phyloP scores from a whole-genome alignment of 2,329 filamentous ascomycete genomes.

The Passalora sequoiae region DNA sequence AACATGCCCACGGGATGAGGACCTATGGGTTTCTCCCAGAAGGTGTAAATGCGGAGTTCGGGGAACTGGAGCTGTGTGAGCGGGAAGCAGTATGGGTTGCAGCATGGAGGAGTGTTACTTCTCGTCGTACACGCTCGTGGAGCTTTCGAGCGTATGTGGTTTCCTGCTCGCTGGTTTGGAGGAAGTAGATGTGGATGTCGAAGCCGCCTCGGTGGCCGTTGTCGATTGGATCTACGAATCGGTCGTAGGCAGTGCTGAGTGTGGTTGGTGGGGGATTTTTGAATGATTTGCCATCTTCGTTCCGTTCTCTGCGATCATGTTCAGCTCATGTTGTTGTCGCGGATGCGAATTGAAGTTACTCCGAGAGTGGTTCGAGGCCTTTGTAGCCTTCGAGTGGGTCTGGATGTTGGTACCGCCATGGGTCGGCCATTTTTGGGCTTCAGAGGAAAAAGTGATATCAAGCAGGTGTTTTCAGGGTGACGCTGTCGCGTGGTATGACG shows the following conservation, averaged over 20 bases:
- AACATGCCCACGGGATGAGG: constrained; percentile 86
- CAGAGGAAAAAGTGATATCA: neutral
- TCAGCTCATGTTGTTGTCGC: neutral
- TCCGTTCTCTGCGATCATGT: constrained; percentile 11
- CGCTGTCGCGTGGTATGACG: too few relatives aligned
- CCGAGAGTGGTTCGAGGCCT: constrained; percentile 43
- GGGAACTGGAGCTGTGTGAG: constrained; percentile 51
- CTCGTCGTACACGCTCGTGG: constrained; percentile 71
- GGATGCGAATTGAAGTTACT: constrained; percentile 28
- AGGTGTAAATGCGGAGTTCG: constrained; percentile 72
- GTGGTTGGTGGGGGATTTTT: constrained; percentile 60
- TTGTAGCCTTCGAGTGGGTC: constrained; percentile 52
- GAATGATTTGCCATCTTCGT: constrained; percentile 69
- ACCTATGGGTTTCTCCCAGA: constrained; percentile 73
- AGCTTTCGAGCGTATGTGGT: constrained; percentile 63
- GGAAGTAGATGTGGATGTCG: constrained; percentile 83
- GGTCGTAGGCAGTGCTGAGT: constrained; percentile 61
- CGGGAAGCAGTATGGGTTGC: neutral
- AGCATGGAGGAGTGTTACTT: constrained; percentile 48
- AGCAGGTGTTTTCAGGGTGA: too few relatives aligned
- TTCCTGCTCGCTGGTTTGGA: constrained; percentile 58
- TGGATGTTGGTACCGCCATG: constrained; percentile 50
- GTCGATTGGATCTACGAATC: constrained; percentile 62
- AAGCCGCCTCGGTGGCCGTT: constrained; percentile 67
- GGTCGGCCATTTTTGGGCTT: constrained; percentile 43